A percentile compares a stretch with the other conserved stretches of the same genome.
Evolutionary conservation across 2,329 filamentous ascomycete species (phyloP).

Genomic region (Gyromitra esculenta): DNA sequence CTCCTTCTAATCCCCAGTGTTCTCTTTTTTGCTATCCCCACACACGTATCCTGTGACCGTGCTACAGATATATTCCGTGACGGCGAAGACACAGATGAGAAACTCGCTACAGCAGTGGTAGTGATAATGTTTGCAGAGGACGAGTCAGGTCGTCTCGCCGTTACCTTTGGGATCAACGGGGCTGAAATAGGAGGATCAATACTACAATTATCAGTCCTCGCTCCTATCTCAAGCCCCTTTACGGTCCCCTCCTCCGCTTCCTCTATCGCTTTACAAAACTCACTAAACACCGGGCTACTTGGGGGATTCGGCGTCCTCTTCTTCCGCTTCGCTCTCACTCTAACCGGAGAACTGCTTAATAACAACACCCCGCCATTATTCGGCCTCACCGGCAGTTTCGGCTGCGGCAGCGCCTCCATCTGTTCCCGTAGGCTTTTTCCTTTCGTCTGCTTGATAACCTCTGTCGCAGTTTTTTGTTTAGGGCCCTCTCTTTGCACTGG

Average conservation of each 20-base stretch:
- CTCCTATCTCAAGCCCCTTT: not conserved
- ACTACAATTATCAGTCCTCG: conserved; percentile 15
- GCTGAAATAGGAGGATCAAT: conserved; percentile 15
- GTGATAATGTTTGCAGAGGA: conserved; percentile 30
- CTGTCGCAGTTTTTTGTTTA: conserved; percentile 48
- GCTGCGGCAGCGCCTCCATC: conserved; percentile 54
- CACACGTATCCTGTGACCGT: conserved; percentile 42
- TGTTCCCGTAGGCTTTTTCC: conserved; percentile 46
- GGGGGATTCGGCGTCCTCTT: conserved; percentile 22
- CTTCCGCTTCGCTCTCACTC: conserved; percentile 52
- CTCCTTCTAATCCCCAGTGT: conserved; percentile 66
- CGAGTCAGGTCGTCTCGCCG: conserved; percentile 12
- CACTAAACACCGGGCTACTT: conserved; percentile 52
- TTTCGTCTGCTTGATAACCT: conserved; percentile 42
- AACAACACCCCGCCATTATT: conserved; percentile 55
- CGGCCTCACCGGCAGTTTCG: conserved; percentile 39
- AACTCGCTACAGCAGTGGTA: conserved; percentile 38
- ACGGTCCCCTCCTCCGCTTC: not conserved
- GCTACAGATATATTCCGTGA: conserved; percentile 52
- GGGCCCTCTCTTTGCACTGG: conserved; percentile 47
- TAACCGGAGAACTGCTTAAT: conserved; percentile 57
- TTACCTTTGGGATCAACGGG: conserved; percentile 26
- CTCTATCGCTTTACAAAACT: conserved; percentile 34
- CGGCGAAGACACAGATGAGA: conserved; percentile 2
- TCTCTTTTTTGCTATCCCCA: conserved; percentile 59